phyloP scores from a whole-genome alignment of 2,329 filamentous ascomycete genomes.

The Onygenales sp. region DNA sequence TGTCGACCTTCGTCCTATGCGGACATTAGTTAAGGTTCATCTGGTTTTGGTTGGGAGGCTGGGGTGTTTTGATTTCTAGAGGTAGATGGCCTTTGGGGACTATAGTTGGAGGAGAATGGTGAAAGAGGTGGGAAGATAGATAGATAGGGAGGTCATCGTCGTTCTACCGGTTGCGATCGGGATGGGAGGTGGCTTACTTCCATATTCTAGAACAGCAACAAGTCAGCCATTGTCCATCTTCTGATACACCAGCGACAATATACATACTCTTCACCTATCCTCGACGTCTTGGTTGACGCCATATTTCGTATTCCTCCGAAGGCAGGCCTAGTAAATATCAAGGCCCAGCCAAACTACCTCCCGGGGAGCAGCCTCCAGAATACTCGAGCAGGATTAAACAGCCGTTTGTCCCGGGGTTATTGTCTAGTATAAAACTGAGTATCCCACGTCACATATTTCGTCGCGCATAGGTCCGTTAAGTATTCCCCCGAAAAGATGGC shows the following conservation, averaged over 20 bases:
- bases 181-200: constrained; percentile 57
- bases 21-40: too few relatives aligned
- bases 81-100: background rate
- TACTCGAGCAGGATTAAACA: too few relatives aligned
- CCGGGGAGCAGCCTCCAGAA: too few relatives aligned
- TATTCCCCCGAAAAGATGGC: background rate
- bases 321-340: background rate
- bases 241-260: constrained; percentile 1
- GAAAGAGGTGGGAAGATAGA: constrained; percentile 4
- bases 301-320: constrained; percentile 20
- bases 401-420: background rate
- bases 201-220: constrained; percentile 57
- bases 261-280: constrained; percentile 66
- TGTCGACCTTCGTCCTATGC: constrained; percentile 79
- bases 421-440: background rate
- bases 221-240: constrained; percentile 18
- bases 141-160: background rate
- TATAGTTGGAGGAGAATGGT: background rate
- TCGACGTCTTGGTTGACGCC: constrained; percentile 56
- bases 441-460: background rate
- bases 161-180: constrained; percentile 10
- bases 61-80: background rate
- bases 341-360: too few relatives aligned
- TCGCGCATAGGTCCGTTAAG: background rate
- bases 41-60: constrained; percentile 6